phyloP scores from a whole-genome alignment of 495 filamentous ascomycete genomes.

The Paragyromitra xinjiangensis region DNA sequence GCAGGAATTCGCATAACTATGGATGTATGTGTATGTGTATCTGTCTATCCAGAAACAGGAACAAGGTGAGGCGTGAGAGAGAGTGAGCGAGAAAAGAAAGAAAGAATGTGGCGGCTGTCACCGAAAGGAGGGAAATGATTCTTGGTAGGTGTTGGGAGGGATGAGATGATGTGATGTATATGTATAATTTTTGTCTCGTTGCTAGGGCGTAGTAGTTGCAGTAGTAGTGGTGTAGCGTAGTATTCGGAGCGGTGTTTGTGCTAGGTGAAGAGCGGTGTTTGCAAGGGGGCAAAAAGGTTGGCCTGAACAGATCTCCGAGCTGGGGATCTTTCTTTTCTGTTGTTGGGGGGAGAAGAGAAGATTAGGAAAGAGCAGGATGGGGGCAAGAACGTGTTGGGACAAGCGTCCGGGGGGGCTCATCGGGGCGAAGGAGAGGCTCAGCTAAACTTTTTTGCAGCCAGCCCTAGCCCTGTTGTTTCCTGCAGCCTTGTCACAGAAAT shows the following conservation, averaged over 20 bases:
- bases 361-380: slow-evolving; percentile 1
- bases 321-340: slow-evolving; percentile 39
- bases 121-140: slow-evolving; percentile 25
- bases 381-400: slow-evolving; percentile 29
- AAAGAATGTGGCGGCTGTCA: slow-evolving; percentile 7
- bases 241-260: slow-evolving; percentile 20
- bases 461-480: slow-evolving; percentile 35
- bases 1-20: slow-evolving; percentile 41
- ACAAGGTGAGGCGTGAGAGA: background rate
- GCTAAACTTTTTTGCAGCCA: slow-evolving; percentile 30
- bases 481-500: slow-evolving; percentile 37
- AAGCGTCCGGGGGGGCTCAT: slow-evolving; percentile 28
- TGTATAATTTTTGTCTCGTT: slow-evolving; percentile 13
- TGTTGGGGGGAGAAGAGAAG: slow-evolving; percentile 9
- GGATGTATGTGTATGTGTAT: background rate
- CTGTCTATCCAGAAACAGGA: slow-evolving; percentile 28
- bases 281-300: slow-evolving; percentile 9
- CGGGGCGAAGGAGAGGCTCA: slow-evolving; percentile 24
- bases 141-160: background rate
- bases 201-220: background rate
- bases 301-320: slow-evolving; percentile 20
- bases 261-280: slow-evolving; percentile 17
- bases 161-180: slow-evolving; percentile 11
- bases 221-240: background rate
- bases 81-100: background rate